phyloP scores from a whole-genome alignment of 345 rosid genomes.

The Citrus australasica region DNA sequence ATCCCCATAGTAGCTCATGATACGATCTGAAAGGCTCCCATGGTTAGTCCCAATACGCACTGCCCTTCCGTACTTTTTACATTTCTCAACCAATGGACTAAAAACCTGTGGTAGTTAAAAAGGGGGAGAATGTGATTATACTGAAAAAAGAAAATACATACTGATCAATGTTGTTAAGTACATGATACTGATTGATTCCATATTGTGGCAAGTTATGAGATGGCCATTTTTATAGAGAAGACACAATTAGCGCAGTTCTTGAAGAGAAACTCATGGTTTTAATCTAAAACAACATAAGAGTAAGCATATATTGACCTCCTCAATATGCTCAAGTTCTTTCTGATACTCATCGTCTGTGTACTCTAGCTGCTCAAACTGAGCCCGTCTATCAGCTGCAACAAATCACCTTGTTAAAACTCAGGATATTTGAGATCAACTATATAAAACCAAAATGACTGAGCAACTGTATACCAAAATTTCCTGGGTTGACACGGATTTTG shows the following conservation, averaged over 20 bases:
- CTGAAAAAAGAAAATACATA: background rate
- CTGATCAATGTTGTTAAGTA: background rate
- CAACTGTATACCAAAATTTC: slow-evolving; percentile 72
- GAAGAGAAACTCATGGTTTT: background rate
- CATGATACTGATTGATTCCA: background rate
- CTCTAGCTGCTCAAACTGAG: slow-evolving; percentile 85
- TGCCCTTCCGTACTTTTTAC: slow-evolving; percentile 95
- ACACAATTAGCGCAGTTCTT: background rate
- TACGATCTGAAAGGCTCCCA: slow-evolving; percentile 98
- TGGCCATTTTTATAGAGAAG: background rate
- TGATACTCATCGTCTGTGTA: slow-evolving; percentile 95
- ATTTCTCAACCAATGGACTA: slow-evolving; percentile 96
- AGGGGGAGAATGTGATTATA: slow-evolving; percentile 1
- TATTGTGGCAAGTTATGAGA: background rate
- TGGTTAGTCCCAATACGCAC: slow-evolving; percentile 99
- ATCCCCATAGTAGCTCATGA: slow-evolving; percentile 98
- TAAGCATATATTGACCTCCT: slow-evolving; percentile 45
- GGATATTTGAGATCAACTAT: slow-evolving; percentile 11
- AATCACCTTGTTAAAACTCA: slow-evolving; percentile 13
- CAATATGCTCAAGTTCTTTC: slow-evolving; percentile 92
- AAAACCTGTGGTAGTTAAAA: slow-evolving; percentile 51
- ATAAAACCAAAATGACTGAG: slow-evolving; percentile 8
- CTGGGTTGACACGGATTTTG: slow-evolving; percentile 97
- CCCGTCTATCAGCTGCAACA: slow-evolving; percentile 89
- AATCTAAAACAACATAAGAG: background rate